Conservation (phyloP, 2,329 filamentous ascomycete genomes). For the Botrytis sinoallii region DNA sequence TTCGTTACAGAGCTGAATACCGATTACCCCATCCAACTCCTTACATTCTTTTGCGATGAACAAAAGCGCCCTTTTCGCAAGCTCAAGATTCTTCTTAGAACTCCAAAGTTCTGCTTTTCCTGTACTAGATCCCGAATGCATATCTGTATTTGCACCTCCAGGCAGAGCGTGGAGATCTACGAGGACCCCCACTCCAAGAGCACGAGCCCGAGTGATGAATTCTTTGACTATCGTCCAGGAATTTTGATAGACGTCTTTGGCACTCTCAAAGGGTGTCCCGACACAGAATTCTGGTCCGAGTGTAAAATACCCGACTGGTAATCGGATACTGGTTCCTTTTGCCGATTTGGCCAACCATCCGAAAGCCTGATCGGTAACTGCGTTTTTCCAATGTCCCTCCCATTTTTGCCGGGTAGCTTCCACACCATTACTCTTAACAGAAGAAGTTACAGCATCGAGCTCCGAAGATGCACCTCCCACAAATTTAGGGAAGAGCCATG, state of each 20-base stretch:
- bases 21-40: constrained; percentile 44
- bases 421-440: not conserved
- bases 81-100: constrained; percentile 42
- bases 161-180: constrained; percentile 58
- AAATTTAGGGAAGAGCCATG: constrained; percentile 47
- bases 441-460: constrained; percentile 38
- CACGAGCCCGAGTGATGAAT: constrained; percentile 45
- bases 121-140: constrained; percentile 54
- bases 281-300: constrained; percentile 50
- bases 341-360: constrained; percentile 51
- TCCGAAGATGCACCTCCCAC: constrained; percentile 27
- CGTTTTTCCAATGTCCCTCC: constrained; percentile 52
- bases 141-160: constrained; percentile 54
- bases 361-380: constrained; percentile 50
- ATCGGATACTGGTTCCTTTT: constrained; percentile 54
- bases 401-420: constrained; percentile 44
- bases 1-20: constrained; percentile 58
- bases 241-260: constrained; percentile 47
- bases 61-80: constrained; percentile 47
- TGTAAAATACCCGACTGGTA: constrained; percentile 59
- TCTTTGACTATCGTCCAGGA: constrained; percentile 51
- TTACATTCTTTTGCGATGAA: constrained; percentile 50
- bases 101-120: constrained; percentile 52
- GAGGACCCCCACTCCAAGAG: constrained; percentile 50
- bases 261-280: constrained; percentile 49